Evolutionary conservation across 2,329 filamentous ascomycete genomes (phyloP).

Genomic region (Beauveria varroae): DNA sequence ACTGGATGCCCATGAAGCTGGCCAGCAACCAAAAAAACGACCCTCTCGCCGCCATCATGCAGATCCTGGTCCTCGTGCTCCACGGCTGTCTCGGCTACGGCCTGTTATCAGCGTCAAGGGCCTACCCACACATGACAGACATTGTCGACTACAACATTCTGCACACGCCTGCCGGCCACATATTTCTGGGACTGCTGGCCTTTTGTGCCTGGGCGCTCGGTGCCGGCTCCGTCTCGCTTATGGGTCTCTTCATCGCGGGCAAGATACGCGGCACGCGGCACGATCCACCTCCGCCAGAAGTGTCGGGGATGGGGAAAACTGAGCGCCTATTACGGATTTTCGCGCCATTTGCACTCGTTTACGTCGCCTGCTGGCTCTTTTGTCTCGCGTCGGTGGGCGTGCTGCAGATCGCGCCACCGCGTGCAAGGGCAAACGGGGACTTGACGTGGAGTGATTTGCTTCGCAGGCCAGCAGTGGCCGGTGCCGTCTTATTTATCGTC

Average conservation of each 20-base stretch:
- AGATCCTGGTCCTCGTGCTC: not conserved
- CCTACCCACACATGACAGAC: not conserved
- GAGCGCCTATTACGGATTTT: not conserved
- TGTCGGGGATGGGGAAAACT: not conserved
- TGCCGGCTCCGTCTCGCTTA: not conserved
- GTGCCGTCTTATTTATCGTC: not conserved
- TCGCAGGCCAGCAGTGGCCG: not conserved
- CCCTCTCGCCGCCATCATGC: not conserved
- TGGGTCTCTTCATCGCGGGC: not conserved
- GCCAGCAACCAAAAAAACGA: not conserved
- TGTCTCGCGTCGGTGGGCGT: not conserved
- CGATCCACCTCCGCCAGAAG: not conserved
- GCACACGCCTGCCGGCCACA: not conserved
- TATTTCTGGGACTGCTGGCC: not conserved
- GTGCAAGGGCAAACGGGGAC: not conserved
- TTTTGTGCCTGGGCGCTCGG: not conserved
- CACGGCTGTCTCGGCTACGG: not conserved
- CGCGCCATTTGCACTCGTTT: not conserved
- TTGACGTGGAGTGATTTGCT: not conserved
- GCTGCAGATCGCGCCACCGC: not conserved
- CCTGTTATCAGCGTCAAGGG: not conserved
- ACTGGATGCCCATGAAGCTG: constrained; percentile 2
- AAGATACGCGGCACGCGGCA: not conserved
- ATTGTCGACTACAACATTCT: not conserved
- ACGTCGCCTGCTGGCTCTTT: not conserved